Percentiles rank a stretch among this genome's conserved stretches.
Conservation (phyloP, 352 stramenopile genomes). For the Pythium dissotocum region DNA sequence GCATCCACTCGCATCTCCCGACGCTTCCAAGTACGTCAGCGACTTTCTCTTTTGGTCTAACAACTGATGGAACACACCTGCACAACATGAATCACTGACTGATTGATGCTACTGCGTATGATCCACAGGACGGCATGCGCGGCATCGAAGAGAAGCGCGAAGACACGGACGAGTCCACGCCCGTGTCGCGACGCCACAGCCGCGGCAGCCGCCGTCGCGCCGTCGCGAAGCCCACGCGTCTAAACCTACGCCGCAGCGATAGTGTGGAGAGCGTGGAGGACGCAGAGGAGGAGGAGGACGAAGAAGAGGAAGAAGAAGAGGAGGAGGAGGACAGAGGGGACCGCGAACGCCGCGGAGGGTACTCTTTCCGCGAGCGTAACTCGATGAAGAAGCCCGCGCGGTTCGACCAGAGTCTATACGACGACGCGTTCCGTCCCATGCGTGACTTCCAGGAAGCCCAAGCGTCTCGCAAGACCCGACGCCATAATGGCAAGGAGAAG, state of each 20-base stretch:
- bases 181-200: constrained; percentile 6
- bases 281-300: constrained; percentile 1
- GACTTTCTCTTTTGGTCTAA: not conserved
- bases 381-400: constrained; percentile 45
- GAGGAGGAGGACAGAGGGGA: constrained; percentile 11
- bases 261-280: constrained; percentile 9
- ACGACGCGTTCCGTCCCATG: constrained; percentile 61
- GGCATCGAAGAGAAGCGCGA: constrained; percentile 9
- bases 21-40: constrained; percentile 17
- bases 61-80: not conserved
- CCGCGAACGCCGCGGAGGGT: not conserved
- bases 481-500: constrained; percentile 21
- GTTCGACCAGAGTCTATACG: constrained; percentile 67
- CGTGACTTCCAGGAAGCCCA: constrained; percentile 23
- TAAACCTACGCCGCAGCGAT: constrained; percentile 12
- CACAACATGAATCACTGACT: not conserved
- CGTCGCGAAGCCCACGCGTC: not conserved
- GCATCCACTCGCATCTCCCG: constrained; percentile 13
- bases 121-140: constrained; percentile 13
- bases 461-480: constrained; percentile 20
- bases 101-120: not conserved
- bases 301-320: constrained; percentile 15
- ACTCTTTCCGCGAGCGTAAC: constrained; percentile 51
- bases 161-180: constrained; percentile 22
- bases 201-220: not conserved